Conservation (phyloP, 148 eudicot species). For the Euryodendron excelsum region DNA sequence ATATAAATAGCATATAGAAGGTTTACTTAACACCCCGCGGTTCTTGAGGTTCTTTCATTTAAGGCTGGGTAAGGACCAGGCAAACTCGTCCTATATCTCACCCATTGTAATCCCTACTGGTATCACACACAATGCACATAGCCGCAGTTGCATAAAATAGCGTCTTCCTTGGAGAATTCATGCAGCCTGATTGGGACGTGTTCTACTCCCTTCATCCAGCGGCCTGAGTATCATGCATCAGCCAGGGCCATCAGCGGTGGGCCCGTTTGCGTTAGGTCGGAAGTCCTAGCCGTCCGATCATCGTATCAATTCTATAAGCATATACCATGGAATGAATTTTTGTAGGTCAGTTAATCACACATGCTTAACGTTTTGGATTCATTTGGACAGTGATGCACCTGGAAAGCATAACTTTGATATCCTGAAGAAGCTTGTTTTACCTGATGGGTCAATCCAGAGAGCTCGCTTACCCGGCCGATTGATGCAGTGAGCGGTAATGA, state of each 20-base stretch:
- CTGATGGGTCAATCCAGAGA: constrained; percentile 80
- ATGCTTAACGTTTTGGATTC: neutral
- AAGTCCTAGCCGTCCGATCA: neutral
- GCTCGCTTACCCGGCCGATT: constrained; percentile 76
- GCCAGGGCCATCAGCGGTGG: constrained; percentile 92
- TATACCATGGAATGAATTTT: too few species aligned
- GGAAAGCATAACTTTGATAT: constrained; percentile 85
- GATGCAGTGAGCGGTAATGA: too few species aligned
- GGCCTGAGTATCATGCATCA: constrained; percentile 82
- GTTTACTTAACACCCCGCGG: too few species aligned
- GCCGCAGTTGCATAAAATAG: constrained; percentile 86
- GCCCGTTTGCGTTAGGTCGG: constrained; percentile 73
- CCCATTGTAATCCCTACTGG: too few species aligned
- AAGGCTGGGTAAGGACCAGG: too few species aligned
- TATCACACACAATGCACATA: constrained; percentile 87
- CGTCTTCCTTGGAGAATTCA: constrained; percentile 86
- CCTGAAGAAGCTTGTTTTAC: constrained; percentile 78
- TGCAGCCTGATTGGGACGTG: constrained; percentile 98
- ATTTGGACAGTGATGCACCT: constrained; percentile 70
- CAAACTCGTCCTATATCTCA: too few species aligned
- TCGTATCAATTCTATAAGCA: too few species aligned
- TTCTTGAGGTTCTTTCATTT: too few species aligned
- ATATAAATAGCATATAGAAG: too few species aligned
- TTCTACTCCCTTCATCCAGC: constrained; percentile 84
- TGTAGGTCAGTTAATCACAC: too few species aligned